phyloP scores from a whole-genome alignment of 106 monocot species.

The Acanthochlamys bracteata region DNA sequence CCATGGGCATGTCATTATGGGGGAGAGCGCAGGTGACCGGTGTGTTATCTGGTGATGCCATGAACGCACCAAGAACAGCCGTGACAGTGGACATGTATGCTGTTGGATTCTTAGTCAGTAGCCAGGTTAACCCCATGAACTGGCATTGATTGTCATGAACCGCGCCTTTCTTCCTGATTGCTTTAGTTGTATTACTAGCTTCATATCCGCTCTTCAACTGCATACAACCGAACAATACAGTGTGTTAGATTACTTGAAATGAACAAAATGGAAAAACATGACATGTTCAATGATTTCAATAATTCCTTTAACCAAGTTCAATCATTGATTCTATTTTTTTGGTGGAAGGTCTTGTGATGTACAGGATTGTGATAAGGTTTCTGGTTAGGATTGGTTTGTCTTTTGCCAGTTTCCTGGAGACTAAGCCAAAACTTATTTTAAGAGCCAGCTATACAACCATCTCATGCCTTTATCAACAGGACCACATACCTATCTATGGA shows the following conservation, averaged over 20 bases:
- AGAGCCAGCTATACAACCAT: too few relatives aligned
- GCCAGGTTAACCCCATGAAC: constrained; percentile 88
- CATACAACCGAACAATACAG: neutral
- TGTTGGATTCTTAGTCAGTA: constrained; percentile 66
- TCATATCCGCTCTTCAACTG: constrained; percentile 26
- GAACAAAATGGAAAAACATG: neutral
- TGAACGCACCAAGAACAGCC: constrained; percentile 53
- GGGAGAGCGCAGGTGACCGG: constrained; percentile 25
- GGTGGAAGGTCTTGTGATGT: too few relatives aligned
- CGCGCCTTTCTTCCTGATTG: neutral
- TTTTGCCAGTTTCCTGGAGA: too few relatives aligned
- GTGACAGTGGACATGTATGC: constrained; percentile 52
- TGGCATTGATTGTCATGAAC: constrained; percentile 50
- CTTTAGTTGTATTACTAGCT: constrained; percentile 1
- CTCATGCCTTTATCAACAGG: too few relatives aligned
- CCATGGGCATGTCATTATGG: constrained; percentile 49
- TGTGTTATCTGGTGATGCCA: constrained; percentile 20
- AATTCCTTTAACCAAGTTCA: too few relatives aligned
- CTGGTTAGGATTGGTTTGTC: too few relatives aligned
- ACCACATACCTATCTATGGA: too few relatives aligned
- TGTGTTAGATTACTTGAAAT: neutral
- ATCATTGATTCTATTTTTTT: too few relatives aligned
- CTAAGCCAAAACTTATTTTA: too few relatives aligned
- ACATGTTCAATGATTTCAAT: neutral
- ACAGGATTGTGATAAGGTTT: too few relatives aligned